Evolutionary conservation across 1,284 basidiomycete genomes (phyloP), one percentile per base, ranked within the genome.

Genomic region (Microbotryum scabiosae): DNA sequence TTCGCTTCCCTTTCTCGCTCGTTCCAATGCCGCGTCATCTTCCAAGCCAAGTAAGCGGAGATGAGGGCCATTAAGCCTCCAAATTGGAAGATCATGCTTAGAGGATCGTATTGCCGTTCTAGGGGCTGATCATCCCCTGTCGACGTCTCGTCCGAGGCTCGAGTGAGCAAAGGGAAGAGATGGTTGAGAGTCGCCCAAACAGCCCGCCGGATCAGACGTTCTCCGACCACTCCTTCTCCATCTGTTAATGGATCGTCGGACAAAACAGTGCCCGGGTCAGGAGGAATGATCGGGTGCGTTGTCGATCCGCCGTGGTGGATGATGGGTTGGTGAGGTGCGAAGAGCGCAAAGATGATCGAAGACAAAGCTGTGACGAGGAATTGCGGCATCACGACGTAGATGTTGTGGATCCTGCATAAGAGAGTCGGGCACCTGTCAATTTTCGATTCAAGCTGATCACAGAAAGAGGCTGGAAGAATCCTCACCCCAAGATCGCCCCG

Each of bases 321-420:
- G 7, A 69, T 61, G n/a, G 65, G 61, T 51, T 66, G 59, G 14
- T 63, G 57, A 0, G 76, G 76, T 45, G 78, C 77, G 71, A 78
- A 72, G 45, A 78, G 59, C 51, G 73, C 73, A 60, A 81, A 81
- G 50, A 81, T 76, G 68, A 80, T 71, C 10, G 76, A 73, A 1
- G 75, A 76, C 3, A 80, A 64, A 46, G 73, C 67, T 0, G 79
- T 79, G 8, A 80, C 78, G 52, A 81, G 71, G 63, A 81, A 80
- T 65, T 81, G 80, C 4, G 83, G 80, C 20, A 80, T 61, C 57
- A 94, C 91, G 66, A 94, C 79, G 73, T 88, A 92, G 57, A 94
- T 81, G 70, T 93, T 96, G 74, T 93, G 90, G 59, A 93, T 92
- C 44, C 87, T 88, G 65, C 36, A 23, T 14, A 20, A 57, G 25